A percentile compares a stretch with the other conserved stretches of the same genome.
Evolutionary conservation across 1,139 yeast genomes (phyloP).

Genomic region (Candida tetrigidarum): DNA sequence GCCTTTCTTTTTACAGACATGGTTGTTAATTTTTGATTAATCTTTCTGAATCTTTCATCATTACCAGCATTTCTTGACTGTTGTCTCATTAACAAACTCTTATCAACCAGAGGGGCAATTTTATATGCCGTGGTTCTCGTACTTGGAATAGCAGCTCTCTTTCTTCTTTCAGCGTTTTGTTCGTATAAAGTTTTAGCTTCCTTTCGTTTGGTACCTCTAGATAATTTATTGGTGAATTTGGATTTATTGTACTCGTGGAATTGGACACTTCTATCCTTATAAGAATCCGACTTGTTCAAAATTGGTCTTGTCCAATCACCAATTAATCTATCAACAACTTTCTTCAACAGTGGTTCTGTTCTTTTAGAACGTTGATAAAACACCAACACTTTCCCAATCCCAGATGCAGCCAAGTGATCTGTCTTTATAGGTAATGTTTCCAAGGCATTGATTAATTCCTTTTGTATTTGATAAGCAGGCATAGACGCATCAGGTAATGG

Average conservation of each 20-base stretch:
- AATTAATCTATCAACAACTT: constrained; percentile 86
- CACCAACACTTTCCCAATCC: constrained; percentile 91
- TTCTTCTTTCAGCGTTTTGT: constrained; percentile 89
- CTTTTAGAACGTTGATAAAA: constrained; percentile 91
- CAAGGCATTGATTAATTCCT: constrained; percentile 77
- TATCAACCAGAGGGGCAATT: constrained; percentile 82
- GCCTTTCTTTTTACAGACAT: constrained; percentile 52
- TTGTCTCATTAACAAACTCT: constrained; percentile 44
- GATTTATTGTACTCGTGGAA: constrained; percentile 72
- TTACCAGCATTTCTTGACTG: constrained; percentile 52
- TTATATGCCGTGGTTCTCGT: constrained; percentile 89
- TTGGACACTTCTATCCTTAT: constrained; percentile 82
- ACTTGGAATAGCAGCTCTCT: constrained; percentile 93
- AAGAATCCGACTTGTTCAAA: constrained; percentile 93
- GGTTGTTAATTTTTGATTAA: constrained; percentile 57
- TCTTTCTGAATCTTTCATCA: constrained; percentile 80
- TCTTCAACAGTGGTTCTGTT: constrained; percentile 84
- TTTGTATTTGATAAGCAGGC: constrained; percentile 96
- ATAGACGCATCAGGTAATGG: constrained; percentile 97
- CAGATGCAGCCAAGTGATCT: constrained; percentile 92
- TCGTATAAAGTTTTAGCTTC: constrained; percentile 71
- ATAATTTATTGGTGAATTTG: constrained; percentile 52
- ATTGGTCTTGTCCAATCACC: constrained; percentile 99
- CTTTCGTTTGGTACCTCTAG: constrained; percentile 36
- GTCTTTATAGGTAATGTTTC: constrained; percentile 89